Conservation (phyloP, 2,329 filamentous ascomycete species). For the Colletotrichum agaves region DNA sequence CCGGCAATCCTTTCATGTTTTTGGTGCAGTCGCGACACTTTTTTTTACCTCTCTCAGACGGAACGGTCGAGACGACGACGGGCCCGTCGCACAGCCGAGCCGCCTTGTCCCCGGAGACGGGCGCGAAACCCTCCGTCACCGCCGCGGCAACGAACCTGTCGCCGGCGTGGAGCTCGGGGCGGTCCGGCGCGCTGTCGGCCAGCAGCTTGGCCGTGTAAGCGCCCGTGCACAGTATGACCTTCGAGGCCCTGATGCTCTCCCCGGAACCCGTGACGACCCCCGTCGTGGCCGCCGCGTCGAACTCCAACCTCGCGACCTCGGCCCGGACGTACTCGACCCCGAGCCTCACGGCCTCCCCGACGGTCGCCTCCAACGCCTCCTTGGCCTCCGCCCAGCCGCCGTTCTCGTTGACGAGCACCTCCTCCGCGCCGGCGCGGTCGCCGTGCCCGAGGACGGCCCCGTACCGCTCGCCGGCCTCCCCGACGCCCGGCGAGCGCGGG, state of each 20-base stretch:
- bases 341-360: slow-evolving; percentile 55
- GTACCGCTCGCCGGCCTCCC: slow-evolving; percentile 59
- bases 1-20: too few relatives aligned
- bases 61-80: slow-evolving; percentile 46
- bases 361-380: slow-evolving; percentile 60
- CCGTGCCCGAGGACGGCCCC: slow-evolving; percentile 63
- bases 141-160: slow-evolving; percentile 63
- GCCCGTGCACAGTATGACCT: slow-evolving; percentile 60
- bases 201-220: slow-evolving; percentile 62
- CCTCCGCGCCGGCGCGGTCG: slow-evolving; percentile 62
- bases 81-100: slow-evolving; percentile 53
- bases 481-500: slow-evolving; percentile 56
- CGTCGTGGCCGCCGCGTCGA: slow-evolving; percentile 50
- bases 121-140: slow-evolving; percentile 59
- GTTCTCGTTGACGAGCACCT: slow-evolving; percentile 63
- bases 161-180: slow-evolving; percentile 58
- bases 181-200: slow-evolving; percentile 53
- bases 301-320: slow-evolving; percentile 54
- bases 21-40: not conserved
- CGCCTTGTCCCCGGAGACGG: slow-evolving; percentile 53
- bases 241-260: slow-evolving; percentile 56
- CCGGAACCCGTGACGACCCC: slow-evolving; percentile 62
- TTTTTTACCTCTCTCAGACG: slow-evolving; percentile 21
- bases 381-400: slow-evolving; percentile 68
- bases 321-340: slow-evolving; percentile 63